These are phyloP conservation scores for Nannochloropsis gaditana DNA, from an alignment of 108 stramenopile genomes.

Conservation along the genomic window DNA sequence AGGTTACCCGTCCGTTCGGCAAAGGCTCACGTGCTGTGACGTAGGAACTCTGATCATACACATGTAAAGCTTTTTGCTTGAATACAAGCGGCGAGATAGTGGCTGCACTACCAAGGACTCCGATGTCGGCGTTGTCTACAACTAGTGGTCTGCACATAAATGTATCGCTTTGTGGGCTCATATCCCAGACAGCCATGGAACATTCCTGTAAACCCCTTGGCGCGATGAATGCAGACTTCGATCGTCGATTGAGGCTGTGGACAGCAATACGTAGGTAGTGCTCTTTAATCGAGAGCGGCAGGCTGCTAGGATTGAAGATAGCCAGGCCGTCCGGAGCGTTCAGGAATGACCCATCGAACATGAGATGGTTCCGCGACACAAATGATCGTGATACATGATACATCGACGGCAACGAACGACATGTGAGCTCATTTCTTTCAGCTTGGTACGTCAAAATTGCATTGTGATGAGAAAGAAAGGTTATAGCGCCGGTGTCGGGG, in stretches of 20 bases:
- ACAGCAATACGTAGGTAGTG: neutral
- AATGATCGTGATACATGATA: neutral
- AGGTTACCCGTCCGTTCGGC: neutral
- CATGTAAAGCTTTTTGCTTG: neutral
- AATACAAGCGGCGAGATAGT: neutral
- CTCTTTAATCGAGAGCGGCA: neutral
- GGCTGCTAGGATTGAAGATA: constrained; percentile 13
- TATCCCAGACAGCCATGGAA: constrained; percentile 3
- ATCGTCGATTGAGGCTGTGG: neutral
- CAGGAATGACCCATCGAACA: neutral
- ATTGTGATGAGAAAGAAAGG: neutral
- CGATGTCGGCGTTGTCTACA: no score
- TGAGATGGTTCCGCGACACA: neutral
- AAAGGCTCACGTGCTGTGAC: constrained; percentile 6
- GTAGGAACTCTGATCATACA: constrained; percentile 5
- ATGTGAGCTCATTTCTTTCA: neutral
- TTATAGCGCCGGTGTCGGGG: neutral
- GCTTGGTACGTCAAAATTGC: neutral
- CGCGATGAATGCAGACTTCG: neutral
- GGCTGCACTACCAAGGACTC: neutral
- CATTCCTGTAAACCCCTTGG: neutral
- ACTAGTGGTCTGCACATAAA: neutral
- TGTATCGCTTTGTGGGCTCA: neutral
- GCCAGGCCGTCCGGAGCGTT: neutral
- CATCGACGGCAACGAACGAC: neutral